Base-by-base conservation (phyloP, 805 yeast species). In the Pichia gijzeniarum region DNA sequence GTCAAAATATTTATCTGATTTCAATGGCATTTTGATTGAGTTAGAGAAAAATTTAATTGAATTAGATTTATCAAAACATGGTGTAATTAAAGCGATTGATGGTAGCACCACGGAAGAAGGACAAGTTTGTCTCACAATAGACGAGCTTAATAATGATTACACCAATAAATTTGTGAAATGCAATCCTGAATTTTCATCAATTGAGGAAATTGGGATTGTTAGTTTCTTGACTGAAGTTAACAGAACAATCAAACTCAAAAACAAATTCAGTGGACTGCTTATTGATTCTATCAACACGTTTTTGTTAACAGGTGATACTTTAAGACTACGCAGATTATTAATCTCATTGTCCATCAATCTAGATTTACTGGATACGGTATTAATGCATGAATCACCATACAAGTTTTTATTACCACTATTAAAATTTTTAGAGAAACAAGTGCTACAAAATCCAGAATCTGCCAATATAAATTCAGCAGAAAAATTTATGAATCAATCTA, bases 191-290 rank as follows among this genome's bases (percentile, higher is more conserved):
- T 71, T 73, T 50, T 68, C 67, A 2, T 61, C 76, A 0, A 60
- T 71, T 25, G 74, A 81, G 38, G 79, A 75, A 47, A 76, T 86
- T 8, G 69, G 75, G 41, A 57, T 84, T 59, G 45, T 70, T 49
- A 69, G 73, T 54, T 62, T 83, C 64, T 47, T 85, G 48, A 55
- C 60, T 45, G 53, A 71, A 59, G 65, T 83, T 64, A 62, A 65
- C 16, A 62, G 62, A 49, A 56, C 77, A 63, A 62, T 80, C 50
- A 67, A 74, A 41, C 53, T 73, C 42, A 54, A 71, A 63, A 60
- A 73, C 55, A 53, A 43, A 18, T 57, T 74, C 51, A 55, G 82
- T 52, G 40, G 65, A 3, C 53, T 65, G 1, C 52, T 75, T 1
- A 39, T 61, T 3, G 46, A 53, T 3, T 54, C 70, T 1, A 50